Evolutionary conservation across 768 basidiomycete species (phyloP).

Genomic region (Russula abietina): DNA sequence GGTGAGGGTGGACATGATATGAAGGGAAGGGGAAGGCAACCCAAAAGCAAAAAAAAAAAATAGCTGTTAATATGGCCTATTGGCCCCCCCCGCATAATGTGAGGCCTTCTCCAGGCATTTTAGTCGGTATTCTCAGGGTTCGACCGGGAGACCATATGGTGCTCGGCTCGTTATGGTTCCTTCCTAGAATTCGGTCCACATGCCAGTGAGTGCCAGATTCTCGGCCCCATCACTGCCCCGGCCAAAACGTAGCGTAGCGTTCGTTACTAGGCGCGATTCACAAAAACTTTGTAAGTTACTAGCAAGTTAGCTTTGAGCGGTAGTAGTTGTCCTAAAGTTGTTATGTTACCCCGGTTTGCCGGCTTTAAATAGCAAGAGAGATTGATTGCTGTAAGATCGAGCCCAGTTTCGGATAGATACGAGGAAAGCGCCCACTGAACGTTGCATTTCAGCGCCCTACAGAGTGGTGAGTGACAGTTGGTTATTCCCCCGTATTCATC

Average conservation of each 20-base stretch:
- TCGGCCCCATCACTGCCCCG: background rate
- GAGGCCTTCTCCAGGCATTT: background rate
- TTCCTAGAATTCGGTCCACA: background rate
- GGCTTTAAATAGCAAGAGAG: background rate
- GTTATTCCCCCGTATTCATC: background rate
- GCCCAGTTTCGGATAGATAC: background rate
- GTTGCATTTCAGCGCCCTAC: background rate
- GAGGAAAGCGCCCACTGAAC: background rate
- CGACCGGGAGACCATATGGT: conserved; percentile 11
- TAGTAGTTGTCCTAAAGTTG: background rate
- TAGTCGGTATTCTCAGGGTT: background rate
- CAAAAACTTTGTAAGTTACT: background rate
- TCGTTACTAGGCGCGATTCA: background rate
- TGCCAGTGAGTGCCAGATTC: background rate
- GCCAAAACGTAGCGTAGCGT: background rate
- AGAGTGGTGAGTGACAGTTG: background rate
- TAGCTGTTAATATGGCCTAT: background rate
- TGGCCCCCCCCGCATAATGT: background rate
- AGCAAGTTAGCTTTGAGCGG: no score
- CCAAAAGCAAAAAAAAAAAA: background rate
- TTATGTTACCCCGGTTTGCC: background rate
- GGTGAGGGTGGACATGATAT: conserved; percentile 19
- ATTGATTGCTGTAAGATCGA: background rate
- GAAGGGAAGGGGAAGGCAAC: background rate
- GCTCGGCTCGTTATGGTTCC: conserved; percentile 1